Evolutionary conservation across 2,329 filamentous ascomycete genomes (phyloP).

Genomic region (Exophiala spinifera): DNA sequence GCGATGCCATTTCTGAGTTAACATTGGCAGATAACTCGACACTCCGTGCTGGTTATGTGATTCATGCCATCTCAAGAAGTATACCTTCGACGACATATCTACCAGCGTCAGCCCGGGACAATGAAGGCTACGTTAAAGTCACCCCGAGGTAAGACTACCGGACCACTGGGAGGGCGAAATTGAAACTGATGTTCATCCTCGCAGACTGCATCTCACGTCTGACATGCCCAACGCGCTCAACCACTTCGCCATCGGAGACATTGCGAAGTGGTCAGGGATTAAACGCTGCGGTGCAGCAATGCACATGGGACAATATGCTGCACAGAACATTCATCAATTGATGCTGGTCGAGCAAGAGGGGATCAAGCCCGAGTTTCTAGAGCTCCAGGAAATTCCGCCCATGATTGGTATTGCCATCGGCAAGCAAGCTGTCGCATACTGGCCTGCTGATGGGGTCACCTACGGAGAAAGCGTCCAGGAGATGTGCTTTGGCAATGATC

Average conservation of each 20-base stretch:
- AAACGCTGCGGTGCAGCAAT: conserved; percentile 76
- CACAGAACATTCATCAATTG: conserved; percentile 64
- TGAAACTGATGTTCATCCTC: neutral
- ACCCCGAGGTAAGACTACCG: conserved; percentile 46
- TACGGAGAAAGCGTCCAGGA: conserved; percentile 62
- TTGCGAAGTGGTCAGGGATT: conserved; percentile 70
- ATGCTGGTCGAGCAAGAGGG: conserved; percentile 45
- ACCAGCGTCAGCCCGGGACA: conserved; percentile 56
- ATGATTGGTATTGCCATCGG: conserved; percentile 72
- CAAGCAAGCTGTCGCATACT: conserved; percentile 64
- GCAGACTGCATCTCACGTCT: conserved; percentile 54
- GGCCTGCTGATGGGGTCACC: conserved; percentile 54
- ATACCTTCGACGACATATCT: conserved; percentile 63
- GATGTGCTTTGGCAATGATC: conserved; percentile 64
- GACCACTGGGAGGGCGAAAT: neutral
- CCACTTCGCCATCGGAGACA: conserved; percentile 70
- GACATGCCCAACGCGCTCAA: conserved; percentile 54
- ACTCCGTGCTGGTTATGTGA: conserved; percentile 61
- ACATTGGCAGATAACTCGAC: conserved; percentile 59
- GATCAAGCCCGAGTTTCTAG: conserved; percentile 46
- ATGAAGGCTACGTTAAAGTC: conserved; percentile 65
- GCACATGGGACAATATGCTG: conserved; percentile 66
- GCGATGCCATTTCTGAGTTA: conserved; percentile 48
- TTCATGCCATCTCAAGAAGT: conserved; percentile 66
- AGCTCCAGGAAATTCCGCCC: conserved; percentile 55